Conservation (phyloP, 2,329 filamentous ascomycete genomes). For the Aspergillus carbonarius region DNA sequence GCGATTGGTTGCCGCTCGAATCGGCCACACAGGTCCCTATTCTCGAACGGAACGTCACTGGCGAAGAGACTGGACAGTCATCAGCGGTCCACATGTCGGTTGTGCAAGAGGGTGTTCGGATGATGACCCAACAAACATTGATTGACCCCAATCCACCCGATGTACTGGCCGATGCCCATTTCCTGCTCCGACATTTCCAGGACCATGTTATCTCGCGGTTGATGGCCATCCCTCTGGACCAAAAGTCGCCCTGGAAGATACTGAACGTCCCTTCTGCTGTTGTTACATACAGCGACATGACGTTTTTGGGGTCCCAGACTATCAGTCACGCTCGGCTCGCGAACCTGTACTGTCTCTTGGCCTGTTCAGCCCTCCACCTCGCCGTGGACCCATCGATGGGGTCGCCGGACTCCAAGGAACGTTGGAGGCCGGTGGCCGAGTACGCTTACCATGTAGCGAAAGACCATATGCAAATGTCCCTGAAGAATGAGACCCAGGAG, state of each 20-base stretch:
- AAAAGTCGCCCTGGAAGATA: conserved; percentile 37
- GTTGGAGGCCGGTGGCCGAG: conserved; percentile 28
- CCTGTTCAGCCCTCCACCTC: conserved; percentile 30
- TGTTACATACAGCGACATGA: conserved; percentile 31
- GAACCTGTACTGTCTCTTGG: conserved; percentile 32
- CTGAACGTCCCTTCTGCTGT: conserved; percentile 33
- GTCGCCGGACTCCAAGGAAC: conserved; percentile 12
- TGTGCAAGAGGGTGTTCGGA: background rate
- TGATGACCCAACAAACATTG: conserved; percentile 11
- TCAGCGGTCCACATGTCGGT: background rate
- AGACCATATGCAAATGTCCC: conserved; percentile 31
- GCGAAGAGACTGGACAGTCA: background rate
- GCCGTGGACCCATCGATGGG: conserved; percentile 14
- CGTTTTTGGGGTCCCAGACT: conserved; percentile 25
- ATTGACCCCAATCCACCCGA: conserved; percentile 13
- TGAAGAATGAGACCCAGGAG: conserved; percentile 30
- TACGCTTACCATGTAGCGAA: conserved; percentile 30
- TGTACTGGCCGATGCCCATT: conserved; percentile 23
- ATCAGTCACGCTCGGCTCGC: conserved; percentile 34
- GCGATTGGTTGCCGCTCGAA: background rate
- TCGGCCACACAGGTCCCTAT: background rate
- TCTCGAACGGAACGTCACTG: background rate
- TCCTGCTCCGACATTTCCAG: conserved; percentile 33
- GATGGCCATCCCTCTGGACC: conserved; percentile 29
- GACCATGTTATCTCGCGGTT: conserved; percentile 33